Evolutionary conservation across 495 filamentous ascomycete genomes (phyloP).

Genomic region (Platismatia glauca): DNA sequence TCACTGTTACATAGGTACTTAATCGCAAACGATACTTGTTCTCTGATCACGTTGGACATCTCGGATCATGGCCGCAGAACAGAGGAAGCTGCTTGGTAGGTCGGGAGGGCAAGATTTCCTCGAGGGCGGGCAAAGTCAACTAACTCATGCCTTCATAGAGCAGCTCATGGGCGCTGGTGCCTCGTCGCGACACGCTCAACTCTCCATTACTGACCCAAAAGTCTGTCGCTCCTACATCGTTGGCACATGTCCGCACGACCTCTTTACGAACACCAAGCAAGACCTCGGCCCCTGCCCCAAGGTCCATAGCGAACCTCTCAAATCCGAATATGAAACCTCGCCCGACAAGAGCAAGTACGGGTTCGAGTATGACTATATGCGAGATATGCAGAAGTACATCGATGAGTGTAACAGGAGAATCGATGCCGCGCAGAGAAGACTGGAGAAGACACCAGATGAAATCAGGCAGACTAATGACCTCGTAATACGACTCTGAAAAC

Average conservation of each 20-base stretch:
- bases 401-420: constrained; percentile 95
- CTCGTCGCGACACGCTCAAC: constrained; percentile 61
- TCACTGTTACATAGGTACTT: too few species aligned
- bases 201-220: constrained; percentile 85
- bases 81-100: constrained; percentile 90
- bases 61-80: constrained; percentile 77
- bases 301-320: constrained; percentile 80
- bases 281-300: constrained; percentile 88
- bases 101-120: constrained; percentile 3
- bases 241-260: constrained; percentile 94
- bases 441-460: constrained; percentile 98
- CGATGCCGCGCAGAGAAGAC: constrained; percentile 73
- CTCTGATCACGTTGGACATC: neutral
- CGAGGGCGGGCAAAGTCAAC: neutral
- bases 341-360: constrained; percentile 69
- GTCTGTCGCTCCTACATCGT: constrained; percentile 91
- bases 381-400: constrained; percentile 91
- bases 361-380: constrained; percentile 93
- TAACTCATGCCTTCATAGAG: constrained; percentile 37
- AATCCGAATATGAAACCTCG: constrained; percentile 72
- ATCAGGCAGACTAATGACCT: constrained; percentile 92
- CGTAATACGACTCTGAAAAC: constrained; percentile 29
- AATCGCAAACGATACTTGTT: neutral
- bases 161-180: constrained; percentile 72
- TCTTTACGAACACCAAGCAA: constrained; percentile 99